Evolutionary conservation across 2,329 filamentous ascomycete genomes (phyloP).

Genomic region (Fusarium armeniacum): DNA sequence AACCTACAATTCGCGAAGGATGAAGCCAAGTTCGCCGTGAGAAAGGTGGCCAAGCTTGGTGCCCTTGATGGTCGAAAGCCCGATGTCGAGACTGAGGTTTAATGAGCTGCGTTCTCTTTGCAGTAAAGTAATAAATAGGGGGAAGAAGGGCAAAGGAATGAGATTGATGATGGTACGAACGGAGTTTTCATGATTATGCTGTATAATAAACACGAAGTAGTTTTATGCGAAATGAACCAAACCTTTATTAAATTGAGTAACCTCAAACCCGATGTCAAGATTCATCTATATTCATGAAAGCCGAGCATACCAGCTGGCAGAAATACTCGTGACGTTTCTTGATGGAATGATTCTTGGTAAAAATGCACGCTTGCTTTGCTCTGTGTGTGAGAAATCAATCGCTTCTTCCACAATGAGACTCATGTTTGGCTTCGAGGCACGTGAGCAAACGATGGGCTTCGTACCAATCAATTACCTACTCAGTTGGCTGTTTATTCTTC

Average conservation of each 20-base stretch:
- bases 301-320: background rate
- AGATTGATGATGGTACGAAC: conserved; percentile 40
- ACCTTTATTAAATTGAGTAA: background rate
- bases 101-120: conserved; percentile 30
- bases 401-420: background rate
- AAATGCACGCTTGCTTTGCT: background rate
- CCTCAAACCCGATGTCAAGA: background rate
- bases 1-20: conserved; percentile 90
- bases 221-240: conserved; percentile 20
- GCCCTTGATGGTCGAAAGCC: conserved; percentile 86
- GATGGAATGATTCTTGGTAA: background rate
- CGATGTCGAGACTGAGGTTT: conserved; percentile 85
- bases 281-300: background rate
- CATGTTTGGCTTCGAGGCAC: background rate
- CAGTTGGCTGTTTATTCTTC: background rate
- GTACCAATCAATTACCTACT: conserved; percentile 4
- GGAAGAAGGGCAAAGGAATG: conserved; percentile 10
- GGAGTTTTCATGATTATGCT: conserved; percentile 31
- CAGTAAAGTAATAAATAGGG: background rate
- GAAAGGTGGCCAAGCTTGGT: conserved; percentile 81
- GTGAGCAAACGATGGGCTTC: conserved; percentile 17
- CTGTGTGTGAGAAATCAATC: background rate
- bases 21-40: conserved; percentile 82
- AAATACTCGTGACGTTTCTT: background rate
- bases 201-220: conserved; percentile 37